A percentile compares a stretch with the other conserved stretches of the same genome.
Evolutionary conservation across 169 alveolate species (phyloP).

Genomic region (Plasmodium vivax): DNA sequence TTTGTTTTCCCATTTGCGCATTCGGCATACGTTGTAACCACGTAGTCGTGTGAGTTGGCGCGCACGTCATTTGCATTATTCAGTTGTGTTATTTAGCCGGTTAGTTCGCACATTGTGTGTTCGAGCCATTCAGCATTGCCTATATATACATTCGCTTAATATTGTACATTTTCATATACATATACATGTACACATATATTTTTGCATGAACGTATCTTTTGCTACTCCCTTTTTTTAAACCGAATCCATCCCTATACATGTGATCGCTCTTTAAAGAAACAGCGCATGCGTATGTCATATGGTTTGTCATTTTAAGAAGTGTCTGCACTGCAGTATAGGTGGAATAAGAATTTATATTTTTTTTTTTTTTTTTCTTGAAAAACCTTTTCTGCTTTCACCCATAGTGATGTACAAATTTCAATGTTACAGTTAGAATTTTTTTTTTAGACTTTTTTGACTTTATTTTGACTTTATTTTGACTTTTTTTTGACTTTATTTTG

Average conservation of each 20-base stretch:
- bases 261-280: background rate
- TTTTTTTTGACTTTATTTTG: background rate
- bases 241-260: background rate
- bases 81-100: background rate
- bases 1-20: background rate
- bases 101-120: background rate
- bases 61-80: background rate
- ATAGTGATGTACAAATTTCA: background rate
- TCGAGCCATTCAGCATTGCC: background rate
- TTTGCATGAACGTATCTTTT: background rate
- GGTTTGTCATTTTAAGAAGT: background rate
- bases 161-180: background rate
- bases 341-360: background rate
- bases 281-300: background rate
- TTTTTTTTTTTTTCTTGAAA: background rate
- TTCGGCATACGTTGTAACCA: background rate
- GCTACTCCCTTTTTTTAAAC: background rate
- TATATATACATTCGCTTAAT: background rate
- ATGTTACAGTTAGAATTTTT: background rate
- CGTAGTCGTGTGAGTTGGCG: background rate
- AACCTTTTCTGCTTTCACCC: background rate
- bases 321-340: background rate
- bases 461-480: too few relatives aligned
- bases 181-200: too few relatives aligned
- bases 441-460: background rate